Base-by-base conservation (phyloP, 305 asterid genomes). In the Fraxinus paxiana region DNA sequence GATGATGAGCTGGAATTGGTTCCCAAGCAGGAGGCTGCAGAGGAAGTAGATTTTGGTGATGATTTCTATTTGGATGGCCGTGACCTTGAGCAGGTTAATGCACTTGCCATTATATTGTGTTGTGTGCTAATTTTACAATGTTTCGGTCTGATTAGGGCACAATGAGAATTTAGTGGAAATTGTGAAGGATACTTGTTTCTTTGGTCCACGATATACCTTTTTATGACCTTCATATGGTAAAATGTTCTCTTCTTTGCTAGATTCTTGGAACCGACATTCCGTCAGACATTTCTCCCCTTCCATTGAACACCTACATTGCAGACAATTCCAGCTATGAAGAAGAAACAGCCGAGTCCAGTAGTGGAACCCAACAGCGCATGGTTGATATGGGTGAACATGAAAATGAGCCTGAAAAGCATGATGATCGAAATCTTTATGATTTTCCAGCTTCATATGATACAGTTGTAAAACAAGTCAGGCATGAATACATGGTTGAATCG, bases 71-170 rank as follows among this genome's bases (percentile, higher is more conserved):
- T 94, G 82, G 96, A 90, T 43, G 95, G 90, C 56, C 75, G 86
- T 86, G 96, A 94, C 78, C 93, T 96, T 80, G 95, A 94, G 76
- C 93, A 96, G 99, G 99, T 96, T 76, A 80, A 88, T 87, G 35
- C 80, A 65, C 28, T 56, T 46, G 56, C 74, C 65, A 18, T 26
- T 41, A 20, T 83, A 20, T 37, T 76, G 13, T 41, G 20, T 77
- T 63, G 54, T 30, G 59, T 76, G 48, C 17, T 1, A 63, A 0
- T 33, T 5, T 17, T 73, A 28, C 63, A 10, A 46, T 38, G 78
- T 48, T 15, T 20, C 9, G 2, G 35, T 30, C 24, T 69, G 41
- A 69, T 15, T 13, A 69, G 43, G 41, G 22, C 9, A 12, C 22
- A 3, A 1, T 13, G 41, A 5, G 43, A 69, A 69, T 65, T 28